phyloP scores from a whole-genome alignment of 2,329 filamentous ascomycete species.

The Tricladium varicosporioides region DNA sequence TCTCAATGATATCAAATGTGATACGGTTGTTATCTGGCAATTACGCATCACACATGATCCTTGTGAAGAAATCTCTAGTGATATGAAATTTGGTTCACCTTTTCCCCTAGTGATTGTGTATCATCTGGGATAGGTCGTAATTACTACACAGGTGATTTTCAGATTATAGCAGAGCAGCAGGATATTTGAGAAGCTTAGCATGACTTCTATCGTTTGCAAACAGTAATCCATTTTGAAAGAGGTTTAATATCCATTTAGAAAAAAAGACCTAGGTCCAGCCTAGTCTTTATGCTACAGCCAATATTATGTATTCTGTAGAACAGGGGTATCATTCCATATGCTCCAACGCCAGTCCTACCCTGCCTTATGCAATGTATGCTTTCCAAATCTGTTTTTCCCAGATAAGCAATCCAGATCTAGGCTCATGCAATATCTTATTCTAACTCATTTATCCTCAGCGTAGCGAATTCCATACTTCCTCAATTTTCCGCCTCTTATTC shows the following conservation, averaged over 20 bases:
- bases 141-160: no score
- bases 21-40: slow-evolving; percentile 9
- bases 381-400: background rate
- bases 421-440: background rate
- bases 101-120: background rate
- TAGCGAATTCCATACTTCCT: slow-evolving; percentile 24
- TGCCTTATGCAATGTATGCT: background rate
- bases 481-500: slow-evolving; percentile 25
- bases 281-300: background rate
- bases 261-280: background rate
- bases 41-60: background rate
- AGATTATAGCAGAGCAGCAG: no score
- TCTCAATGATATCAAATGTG: slow-evolving; percentile 16
- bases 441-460: slow-evolving; percentile 2
- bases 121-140: no score
- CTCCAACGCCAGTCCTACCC: background rate
- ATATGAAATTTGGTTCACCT: background rate
- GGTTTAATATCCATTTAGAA: no score
- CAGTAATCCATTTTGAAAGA: no score
- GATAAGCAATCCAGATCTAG: background rate
- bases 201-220: no score
- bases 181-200: no score
- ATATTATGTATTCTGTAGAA: background rate
- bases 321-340: background rate
- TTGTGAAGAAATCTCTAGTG: no score